phyloP scores from a whole-genome alignment of 805 yeast genomes.

The Schizosaccharomyces lindneri region DNA sequence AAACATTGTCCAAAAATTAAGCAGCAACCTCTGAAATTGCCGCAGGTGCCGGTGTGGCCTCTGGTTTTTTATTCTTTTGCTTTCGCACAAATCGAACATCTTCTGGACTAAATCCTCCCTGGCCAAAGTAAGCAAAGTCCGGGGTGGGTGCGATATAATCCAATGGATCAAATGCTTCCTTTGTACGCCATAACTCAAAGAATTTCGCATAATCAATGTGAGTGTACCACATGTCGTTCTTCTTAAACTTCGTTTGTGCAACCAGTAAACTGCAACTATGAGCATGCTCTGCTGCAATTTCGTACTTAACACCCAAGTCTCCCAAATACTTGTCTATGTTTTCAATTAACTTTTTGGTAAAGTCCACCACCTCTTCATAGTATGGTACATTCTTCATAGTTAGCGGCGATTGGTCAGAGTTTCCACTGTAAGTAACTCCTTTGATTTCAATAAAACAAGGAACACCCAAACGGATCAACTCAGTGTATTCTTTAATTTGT shows the following conservation, averaged over 20 bases:
- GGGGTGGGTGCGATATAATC: constrained; percentile 70
- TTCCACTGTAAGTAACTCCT: constrained; percentile 90
- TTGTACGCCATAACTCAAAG: constrained; percentile 42
- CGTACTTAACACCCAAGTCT: constrained; percentile 22
- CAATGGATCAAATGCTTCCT: constrained; percentile 44
- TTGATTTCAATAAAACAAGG: constrained; percentile 82
- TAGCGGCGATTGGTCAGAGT: constrained; percentile 69
- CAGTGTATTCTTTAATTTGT: constrained; percentile 61
- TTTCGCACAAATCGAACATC: constrained; percentile 29
- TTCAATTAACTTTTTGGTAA: constrained; percentile 37
- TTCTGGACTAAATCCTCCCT: constrained; percentile 75
- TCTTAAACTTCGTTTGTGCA: constrained; percentile 49
- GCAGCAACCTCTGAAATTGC: neutral
- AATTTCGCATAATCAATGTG: constrained; percentile 64
- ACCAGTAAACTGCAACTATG: constrained; percentile 79
- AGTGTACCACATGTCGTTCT: constrained; percentile 58
- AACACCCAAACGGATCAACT: constrained; percentile 51
- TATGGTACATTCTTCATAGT: constrained; percentile 92
- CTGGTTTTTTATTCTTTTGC: neutral
- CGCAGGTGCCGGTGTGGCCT: neutral
- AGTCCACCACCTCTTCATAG: constrained; percentile 64
- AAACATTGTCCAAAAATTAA: neutral
- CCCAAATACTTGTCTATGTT: constrained; percentile 20
- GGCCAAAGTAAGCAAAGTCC: constrained; percentile 76
- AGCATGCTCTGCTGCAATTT: constrained; percentile 82